Conservation (phyloP, 805 yeast genomes). For the Yarrowia sp. region DNA sequence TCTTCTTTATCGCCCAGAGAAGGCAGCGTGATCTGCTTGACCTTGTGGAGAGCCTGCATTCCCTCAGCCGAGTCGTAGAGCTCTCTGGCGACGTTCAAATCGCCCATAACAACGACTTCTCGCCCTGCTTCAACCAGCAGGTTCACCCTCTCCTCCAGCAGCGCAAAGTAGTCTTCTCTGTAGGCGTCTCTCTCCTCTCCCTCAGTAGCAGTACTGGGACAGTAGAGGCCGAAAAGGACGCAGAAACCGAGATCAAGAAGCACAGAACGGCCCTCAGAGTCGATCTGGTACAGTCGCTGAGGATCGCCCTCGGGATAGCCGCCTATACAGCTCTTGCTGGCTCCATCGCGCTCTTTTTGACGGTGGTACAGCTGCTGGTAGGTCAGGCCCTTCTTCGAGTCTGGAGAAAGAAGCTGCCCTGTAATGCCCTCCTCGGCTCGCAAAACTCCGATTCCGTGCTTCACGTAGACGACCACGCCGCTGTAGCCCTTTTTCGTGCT, state of each 20-base stretch:
- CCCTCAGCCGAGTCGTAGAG: constrained; percentile 78
- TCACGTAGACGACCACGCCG: constrained; percentile 79
- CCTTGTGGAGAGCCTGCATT: constrained; percentile 47
- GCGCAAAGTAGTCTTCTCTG: constrained; percentile 55
- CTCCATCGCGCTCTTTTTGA: not conserved
- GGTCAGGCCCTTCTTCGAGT: constrained; percentile 28
- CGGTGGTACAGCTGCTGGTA: constrained; percentile 36
- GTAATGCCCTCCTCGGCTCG: constrained; percentile 92
- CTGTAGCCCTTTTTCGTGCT: constrained; percentile 73
- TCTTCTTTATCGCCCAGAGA: not conserved
- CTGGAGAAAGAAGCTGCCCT: constrained; percentile 49
- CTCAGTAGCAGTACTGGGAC: constrained; percentile 75
- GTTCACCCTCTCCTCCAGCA: constrained; percentile 61
- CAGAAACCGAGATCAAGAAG: constrained; percentile 59
- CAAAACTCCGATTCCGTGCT: constrained; percentile 54
- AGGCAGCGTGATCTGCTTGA: constrained; percentile 9
- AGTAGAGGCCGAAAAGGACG: constrained; percentile 60
- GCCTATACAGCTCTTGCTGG: constrained; percentile 53
- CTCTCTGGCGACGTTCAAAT: constrained; percentile 78
- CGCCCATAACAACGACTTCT: constrained; percentile 80
- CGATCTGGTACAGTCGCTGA: constrained; percentile 44
- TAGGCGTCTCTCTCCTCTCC: constrained; percentile 57
- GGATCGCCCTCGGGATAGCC: constrained; percentile 56
- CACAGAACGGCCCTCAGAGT: constrained; percentile 81
- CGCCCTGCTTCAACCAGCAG: constrained; percentile 56